These are phyloP conservation scores for Retiboletus fuscus DNA, from an alignment of 1,284 basidiomycete genomes.

Conservation along the genomic window DNA sequence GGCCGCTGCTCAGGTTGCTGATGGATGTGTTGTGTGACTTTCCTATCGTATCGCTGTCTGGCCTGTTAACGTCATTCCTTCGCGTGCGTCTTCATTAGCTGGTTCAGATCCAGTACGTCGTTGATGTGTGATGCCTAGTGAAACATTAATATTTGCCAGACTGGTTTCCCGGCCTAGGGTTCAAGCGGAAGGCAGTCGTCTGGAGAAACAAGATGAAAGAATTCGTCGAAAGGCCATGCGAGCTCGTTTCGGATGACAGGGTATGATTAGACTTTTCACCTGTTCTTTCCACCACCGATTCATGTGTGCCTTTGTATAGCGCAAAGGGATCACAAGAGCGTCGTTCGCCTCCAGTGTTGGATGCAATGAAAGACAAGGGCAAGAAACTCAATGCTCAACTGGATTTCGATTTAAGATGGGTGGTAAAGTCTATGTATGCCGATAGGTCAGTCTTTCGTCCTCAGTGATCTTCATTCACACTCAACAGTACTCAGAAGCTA, in stretches of 20 bases:
- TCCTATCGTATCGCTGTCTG: slow-evolving; percentile 76
- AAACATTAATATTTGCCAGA: slow-evolving; percentile 57
- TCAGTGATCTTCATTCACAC: background rate
- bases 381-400: slow-evolving; percentile 49
- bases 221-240: slow-evolving; percentile 73
- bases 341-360: slow-evolving; percentile 75
- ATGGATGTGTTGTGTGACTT: slow-evolving; percentile 70
- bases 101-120: slow-evolving; percentile 12
- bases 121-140: slow-evolving; percentile 39
- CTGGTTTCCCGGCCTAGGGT: slow-evolving; percentile 61
- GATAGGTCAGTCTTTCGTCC: slow-evolving; percentile 41
- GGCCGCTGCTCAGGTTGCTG: slow-evolving; percentile 68
- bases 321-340: slow-evolving; percentile 62
- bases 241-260: slow-evolving; percentile 66
- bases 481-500: slow-evolving; percentile 47
- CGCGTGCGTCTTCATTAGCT: too few relatives aligned
- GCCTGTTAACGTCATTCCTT: slow-evolving; percentile 74
- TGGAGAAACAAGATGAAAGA: slow-evolving; percentile 78
- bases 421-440: slow-evolving; percentile 80
- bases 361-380: slow-evolving; percentile 46
- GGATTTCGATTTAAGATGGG: slow-evolving; percentile 76
- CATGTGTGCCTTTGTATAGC: slow-evolving; percentile 49
- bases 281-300: background rate
- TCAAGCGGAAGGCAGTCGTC: slow-evolving; percentile 63
- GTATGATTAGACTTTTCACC: slow-evolving; percentile 48